Percentiles rank a stretch among this genome's conserved stretches.
phyloP scores from a whole-genome alignment of 768 basidiomycete genomes.

The Tylopilus felleus region DNA sequence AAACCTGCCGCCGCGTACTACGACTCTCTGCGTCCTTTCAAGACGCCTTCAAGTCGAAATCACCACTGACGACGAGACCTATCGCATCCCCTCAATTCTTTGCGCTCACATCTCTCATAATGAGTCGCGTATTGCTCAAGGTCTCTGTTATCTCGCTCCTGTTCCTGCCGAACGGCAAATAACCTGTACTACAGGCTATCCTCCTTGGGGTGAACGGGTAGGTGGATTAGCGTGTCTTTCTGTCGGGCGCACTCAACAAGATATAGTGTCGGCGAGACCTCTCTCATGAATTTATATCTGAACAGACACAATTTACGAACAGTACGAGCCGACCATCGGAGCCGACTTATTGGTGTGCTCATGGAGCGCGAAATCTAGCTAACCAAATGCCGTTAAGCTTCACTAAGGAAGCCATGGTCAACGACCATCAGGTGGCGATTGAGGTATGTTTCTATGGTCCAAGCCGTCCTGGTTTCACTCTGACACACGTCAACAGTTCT shows the following conservation, averaged over 20 bases:
- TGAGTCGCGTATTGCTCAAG: conserved; percentile 89
- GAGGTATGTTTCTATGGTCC: conserved; percentile 56
- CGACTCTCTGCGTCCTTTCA: too few species aligned
- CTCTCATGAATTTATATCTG: conserved; percentile 99
- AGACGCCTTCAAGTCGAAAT: too few species aligned
- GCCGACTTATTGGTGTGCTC: conserved; percentile 79
- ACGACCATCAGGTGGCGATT: conserved; percentile 97
- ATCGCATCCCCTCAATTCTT: background rate
- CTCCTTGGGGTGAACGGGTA: conserved; percentile 98
- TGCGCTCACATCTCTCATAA: conserved; percentile 23
- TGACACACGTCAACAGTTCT: conserved; percentile 57
- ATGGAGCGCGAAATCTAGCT: conserved; percentile 3
- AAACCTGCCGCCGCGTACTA: too few species aligned
- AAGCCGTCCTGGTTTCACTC: background rate
- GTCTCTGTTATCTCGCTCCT: conserved; percentile 35
- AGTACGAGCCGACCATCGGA: conserved; percentile 99
- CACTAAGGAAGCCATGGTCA: conserved; percentile 98
- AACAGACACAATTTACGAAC: conserved; percentile 99
- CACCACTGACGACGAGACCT: conserved; percentile 12
- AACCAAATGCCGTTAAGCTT: conserved; percentile 47
- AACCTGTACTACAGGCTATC: conserved; percentile 67
- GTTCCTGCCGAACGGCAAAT: conserved; percentile 2
- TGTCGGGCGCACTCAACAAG: background rate
- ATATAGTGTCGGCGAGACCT: conserved; percentile 93
- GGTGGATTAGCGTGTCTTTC: conserved; percentile 24